These are phyloP conservation scores for Euclidium syriacum DNA, from an alignment of 345 rosid species.

Conservation along the genomic window DNA sequence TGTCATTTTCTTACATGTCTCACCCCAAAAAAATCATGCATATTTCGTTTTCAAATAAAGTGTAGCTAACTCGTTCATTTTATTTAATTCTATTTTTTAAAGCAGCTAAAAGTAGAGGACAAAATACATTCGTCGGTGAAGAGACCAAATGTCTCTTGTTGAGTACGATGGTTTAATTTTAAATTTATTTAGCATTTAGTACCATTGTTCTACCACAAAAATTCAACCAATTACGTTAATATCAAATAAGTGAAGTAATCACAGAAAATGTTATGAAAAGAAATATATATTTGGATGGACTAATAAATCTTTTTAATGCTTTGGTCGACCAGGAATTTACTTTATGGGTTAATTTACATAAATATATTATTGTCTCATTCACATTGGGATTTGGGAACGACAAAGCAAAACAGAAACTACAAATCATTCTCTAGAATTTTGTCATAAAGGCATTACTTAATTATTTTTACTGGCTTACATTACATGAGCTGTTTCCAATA, in stretches of 20 bases:
- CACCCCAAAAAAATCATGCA: constrained; percentile 7
- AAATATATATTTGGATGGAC: background rate
- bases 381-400: constrained; percentile 20
- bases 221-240: too few relatives aligned
- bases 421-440: background rate
- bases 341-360: background rate
- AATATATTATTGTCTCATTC: background rate
- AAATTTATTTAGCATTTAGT: too few relatives aligned
- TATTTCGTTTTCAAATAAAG: constrained; percentile 8
- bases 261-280: background rate
- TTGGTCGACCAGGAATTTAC: background rate
- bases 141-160: constrained; percentile 2
- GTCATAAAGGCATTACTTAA: background rate
- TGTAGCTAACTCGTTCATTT: background rate
- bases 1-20: constrained; percentile 14
- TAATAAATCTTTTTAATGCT: background rate
- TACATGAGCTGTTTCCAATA: background rate
- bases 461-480: background rate
- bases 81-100: background rate
- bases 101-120: constrained; percentile 18
- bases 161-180: background rate
- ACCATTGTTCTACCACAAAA: too few relatives aligned
- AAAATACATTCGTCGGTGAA: constrained; percentile 23
- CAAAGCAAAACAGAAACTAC: constrained; percentile 9
- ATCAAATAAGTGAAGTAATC: background rate